Conservation (phyloP, 306 rosid species). For the Oemleria cerasiformis region DNA sequence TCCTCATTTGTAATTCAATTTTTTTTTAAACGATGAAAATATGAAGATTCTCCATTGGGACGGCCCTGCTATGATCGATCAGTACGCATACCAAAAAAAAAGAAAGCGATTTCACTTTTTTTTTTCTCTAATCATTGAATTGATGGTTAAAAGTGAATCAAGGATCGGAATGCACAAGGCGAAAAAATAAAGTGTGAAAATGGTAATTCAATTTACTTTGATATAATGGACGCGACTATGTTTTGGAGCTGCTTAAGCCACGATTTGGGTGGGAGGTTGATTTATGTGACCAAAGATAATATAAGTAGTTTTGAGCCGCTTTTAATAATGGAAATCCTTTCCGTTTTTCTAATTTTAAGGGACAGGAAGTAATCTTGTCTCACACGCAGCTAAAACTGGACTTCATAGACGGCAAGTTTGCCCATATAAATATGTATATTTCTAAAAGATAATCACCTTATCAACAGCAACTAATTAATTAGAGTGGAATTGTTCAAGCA, state of each 20-base stretch:
- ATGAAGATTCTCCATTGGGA: no score
- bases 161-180: no score
- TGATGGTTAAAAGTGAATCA: no score
- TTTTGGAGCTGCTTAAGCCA: not conserved
- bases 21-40: no score
- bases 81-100: no score
- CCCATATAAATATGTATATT: not conserved
- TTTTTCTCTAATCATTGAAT: no score
- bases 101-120: no score
- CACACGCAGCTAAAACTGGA: constrained; percentile 17
- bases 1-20: no score
- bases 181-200: no score
- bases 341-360: not conserved
- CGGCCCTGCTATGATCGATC: no score
- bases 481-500: not conserved
- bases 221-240: not conserved
- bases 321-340: not conserved
- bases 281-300: not conserved
- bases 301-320: not conserved
- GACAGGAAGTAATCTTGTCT: constrained; percentile 20
- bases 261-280: not conserved
- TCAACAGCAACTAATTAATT: not conserved
- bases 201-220: constrained; percentile 11
- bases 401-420: constrained; percentile 25
- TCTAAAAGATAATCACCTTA: not conserved